Conservation (phyloP, 2,329 filamentous ascomycete species). For the Chaetomium strumarium region DNA sequence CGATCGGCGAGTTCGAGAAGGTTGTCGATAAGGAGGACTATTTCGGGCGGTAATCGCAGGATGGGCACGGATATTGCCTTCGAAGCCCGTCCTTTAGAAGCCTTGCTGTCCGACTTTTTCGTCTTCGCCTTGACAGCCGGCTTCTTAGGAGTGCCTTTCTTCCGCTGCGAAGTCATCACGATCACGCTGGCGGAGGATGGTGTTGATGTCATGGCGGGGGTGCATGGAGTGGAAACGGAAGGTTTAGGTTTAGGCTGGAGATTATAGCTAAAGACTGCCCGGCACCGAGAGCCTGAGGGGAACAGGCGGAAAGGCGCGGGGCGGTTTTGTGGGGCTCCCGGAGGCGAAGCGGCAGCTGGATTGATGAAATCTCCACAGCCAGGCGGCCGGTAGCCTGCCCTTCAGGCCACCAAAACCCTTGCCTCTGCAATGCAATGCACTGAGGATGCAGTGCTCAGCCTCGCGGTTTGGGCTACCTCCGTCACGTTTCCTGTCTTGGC, state of each 20-base stretch:
- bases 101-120: slow-evolving; percentile 10
- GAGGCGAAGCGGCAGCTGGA: neutral
- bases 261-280: neutral
- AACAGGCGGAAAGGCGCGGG: slow-evolving; percentile 6
- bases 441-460: neutral
- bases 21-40: slow-evolving; percentile 20
- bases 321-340: slow-evolving; percentile 8
- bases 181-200: neutral
- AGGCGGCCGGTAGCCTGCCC: neutral
- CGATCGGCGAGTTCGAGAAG: slow-evolving; percentile 18
- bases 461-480: slow-evolving; percentile 2
- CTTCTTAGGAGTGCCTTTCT: slow-evolving; percentile 9
- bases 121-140: slow-evolving; percentile 8
- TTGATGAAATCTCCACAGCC: neutral
- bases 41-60: slow-evolving; percentile 19
- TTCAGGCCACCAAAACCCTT: neutral
- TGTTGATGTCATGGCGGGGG: neutral
- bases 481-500: no score
- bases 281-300: neutral
- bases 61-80: slow-evolving; percentile 16
- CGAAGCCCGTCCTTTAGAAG: slow-evolving; percentile 2
- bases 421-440: neutral
- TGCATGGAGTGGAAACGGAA: neutral
- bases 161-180: slow-evolving; percentile 6
- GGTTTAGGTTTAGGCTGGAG: slow-evolving; percentile 5